A percentile compares a stretch with the other conserved stretches of the same genome.
Conservation (phyloP, 2,329 filamentous ascomycete species). For the Fusarium torulosum region DNA sequence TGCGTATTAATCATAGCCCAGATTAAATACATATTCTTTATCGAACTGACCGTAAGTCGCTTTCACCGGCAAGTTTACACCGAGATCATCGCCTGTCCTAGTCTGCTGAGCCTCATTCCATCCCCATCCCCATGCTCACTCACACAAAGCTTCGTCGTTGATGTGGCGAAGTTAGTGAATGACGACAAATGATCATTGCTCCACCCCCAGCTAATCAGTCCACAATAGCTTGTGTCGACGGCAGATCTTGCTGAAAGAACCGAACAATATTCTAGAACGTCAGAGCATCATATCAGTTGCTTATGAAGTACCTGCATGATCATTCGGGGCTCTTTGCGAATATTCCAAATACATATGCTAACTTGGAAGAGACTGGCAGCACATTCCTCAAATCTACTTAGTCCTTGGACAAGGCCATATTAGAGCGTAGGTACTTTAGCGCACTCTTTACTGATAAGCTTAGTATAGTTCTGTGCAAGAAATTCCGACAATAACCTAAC, state of each 20-base stretch:
- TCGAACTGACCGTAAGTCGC: too few species aligned
- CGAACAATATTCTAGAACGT: slow-evolving; percentile 21
- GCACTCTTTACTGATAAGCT: slow-evolving; percentile 3
- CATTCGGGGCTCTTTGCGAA: background rate
- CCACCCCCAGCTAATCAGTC: slow-evolving; percentile 2
- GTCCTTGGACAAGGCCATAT: background rate
- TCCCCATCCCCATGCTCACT: slow-evolving; percentile 13
- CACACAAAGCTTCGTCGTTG: slow-evolving; percentile 23
- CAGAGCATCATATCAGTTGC: slow-evolving; percentile 7
- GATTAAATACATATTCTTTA: background rate
- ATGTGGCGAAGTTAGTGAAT: slow-evolving; percentile 24
- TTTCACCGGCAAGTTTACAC: slow-evolving; percentile 8
- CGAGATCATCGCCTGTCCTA: slow-evolving; percentile 17
- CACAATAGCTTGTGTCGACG: background rate
- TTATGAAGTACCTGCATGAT: background rate
- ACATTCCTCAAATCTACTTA: background rate
- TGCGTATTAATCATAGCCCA: background rate
- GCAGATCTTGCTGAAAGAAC: slow-evolving; percentile 11
- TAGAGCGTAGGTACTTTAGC: background rate
- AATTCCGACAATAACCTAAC: too few species aligned
- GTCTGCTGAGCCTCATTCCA: slow-evolving; percentile 35
- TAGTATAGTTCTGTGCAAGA: background rate
- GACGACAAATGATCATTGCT: slow-evolving; percentile 20
- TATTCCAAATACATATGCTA: slow-evolving; percentile 1
- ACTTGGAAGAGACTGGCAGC: background rate